Base-by-base conservation (phyloP, 1,284 basidiomycete species). In the Baeospora myosura region DNA sequence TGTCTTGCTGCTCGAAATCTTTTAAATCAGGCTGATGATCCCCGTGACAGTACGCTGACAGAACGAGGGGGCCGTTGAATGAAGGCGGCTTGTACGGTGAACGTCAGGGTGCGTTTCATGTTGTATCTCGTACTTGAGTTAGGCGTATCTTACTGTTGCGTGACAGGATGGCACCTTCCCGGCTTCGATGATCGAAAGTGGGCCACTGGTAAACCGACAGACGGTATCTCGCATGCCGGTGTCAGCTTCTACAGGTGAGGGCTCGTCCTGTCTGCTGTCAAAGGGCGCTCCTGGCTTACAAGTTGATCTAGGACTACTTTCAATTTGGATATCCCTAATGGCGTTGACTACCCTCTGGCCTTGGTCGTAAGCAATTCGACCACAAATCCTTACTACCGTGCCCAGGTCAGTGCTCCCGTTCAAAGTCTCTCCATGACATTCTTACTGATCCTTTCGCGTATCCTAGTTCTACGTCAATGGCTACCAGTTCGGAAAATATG, bases 1-100 rank as follows among this genome's bases (percentile, higher is more conserved):
- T 5, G 3, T 32, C 2, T 18, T 7, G 2, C 5, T 18, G 17
- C 22, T 16, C 41, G 21, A 6, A 10, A 14, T 5, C 17, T 24
- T 10, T 22, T 18, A 22, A 10, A 22, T 14, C 24, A n/a, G 8
- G 6, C 42, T 49, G 28, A n/a, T n/a, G n/a, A n/a, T n/a, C n/a
- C 47, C 26, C 14, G 4, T 42, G 17, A 5, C 42, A 67, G 64
- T 66, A 64, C 47, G 53, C 52, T 17, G 69, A 74, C 47, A 60
- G 33, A 12, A 58, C 59, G 14, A 62, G 72, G n/a, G 71, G 72
- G 3, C 62, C 66, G 10, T 52, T 72, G 37, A 72, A 74, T 43
- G 71, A 72, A 50, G 71, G 71, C 16, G 70, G 69, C 2, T 49
- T 72, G 6, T 72, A 62, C 39, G 71, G 60, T 12, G 71, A 74